phyloP scores from a whole-genome alignment of 208 protist genomes.

The Acanthamoeba sp. region DNA sequence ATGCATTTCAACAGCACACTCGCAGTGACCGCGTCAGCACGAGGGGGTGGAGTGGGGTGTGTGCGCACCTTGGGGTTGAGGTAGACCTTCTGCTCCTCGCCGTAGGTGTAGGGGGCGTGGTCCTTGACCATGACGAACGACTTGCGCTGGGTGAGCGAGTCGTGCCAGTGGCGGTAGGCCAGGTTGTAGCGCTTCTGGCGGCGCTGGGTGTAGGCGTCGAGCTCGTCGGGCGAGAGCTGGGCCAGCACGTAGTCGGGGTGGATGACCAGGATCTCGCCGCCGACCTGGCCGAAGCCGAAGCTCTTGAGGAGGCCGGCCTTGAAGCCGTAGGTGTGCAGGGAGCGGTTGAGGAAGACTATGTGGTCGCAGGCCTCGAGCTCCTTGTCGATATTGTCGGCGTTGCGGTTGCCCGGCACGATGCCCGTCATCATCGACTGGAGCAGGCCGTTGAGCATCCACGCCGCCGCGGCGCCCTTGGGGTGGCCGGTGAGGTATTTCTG shows the following conservation, averaged over 20 bases:
- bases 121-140: constrained; percentile 83
- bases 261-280: constrained; percentile 87
- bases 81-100: constrained; percentile 81
- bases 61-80: constrained; percentile 79
- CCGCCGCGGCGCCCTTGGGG: constrained; percentile 89
- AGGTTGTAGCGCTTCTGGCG: constrained; percentile 69
- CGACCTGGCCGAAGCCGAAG: constrained; percentile 91
- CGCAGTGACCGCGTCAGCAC: no score
- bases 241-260: constrained; percentile 86
- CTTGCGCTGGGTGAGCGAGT: constrained; percentile 74
- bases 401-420: constrained; percentile 90
- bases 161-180: constrained; percentile 82
- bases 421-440: constrained; percentile 84
- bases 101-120: constrained; percentile 81
- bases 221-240: constrained; percentile 63
- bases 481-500: constrained; percentile 92
- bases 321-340: constrained; percentile 77
- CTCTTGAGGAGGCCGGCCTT: constrained; percentile 87
- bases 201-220: constrained; percentile 21
- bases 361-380: constrained; percentile 82
- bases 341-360: constrained; percentile 84
- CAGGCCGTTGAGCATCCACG: constrained; percentile 91
- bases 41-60: no score
- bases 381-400: constrained; percentile 89
- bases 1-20: no score